Evolutionary conservation across 148 eudicot genomes (phyloP).

Genomic region (Rhododendron vialii): DNA sequence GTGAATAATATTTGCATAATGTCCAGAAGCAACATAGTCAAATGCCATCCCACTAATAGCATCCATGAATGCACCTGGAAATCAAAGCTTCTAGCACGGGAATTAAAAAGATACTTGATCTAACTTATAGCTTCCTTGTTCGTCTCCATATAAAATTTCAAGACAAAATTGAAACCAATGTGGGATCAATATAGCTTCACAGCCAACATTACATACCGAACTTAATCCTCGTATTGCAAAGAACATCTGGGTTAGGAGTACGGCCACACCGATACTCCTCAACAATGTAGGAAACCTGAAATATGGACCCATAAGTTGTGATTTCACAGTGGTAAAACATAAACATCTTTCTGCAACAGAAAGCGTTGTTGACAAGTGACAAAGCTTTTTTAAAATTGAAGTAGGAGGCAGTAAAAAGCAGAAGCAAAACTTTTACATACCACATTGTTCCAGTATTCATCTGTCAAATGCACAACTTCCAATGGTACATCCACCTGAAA

Average conservation of each 20-base stretch:
- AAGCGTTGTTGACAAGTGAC: background rate
- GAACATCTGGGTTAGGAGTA: slow-evolving; percentile 98
- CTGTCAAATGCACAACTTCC: slow-evolving; percentile 91
- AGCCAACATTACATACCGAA: slow-evolving; percentile 56
- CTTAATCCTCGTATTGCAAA: slow-evolving; percentile 96
- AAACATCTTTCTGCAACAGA: background rate
- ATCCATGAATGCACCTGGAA: slow-evolving; percentile 90
- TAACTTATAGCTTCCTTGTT: no score
- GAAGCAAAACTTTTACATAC: slow-evolving; percentile 29
- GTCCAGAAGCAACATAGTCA: slow-evolving; percentile 94
- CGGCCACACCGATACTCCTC: slow-evolving; percentile 90
- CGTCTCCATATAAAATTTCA: background rate
- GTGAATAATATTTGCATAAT: slow-evolving; percentile 85
- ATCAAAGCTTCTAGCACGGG: background rate
- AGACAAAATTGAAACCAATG: background rate
- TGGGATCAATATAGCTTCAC: background rate
- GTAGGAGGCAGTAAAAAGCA: background rate
- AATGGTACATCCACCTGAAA: slow-evolving; percentile 82
- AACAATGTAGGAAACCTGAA: slow-evolving; percentile 88
- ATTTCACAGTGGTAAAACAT: background rate
- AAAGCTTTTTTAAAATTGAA: background rate
- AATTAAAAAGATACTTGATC: background rate
- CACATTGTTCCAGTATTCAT: slow-evolving; percentile 98
- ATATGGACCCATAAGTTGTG: slow-evolving; percentile 20
- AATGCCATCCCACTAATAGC: slow-evolving; percentile 68